phyloP scores from a whole-genome alignment of 2,329 filamentous ascomycete genomes.

The Penicillium sp. region DNA sequence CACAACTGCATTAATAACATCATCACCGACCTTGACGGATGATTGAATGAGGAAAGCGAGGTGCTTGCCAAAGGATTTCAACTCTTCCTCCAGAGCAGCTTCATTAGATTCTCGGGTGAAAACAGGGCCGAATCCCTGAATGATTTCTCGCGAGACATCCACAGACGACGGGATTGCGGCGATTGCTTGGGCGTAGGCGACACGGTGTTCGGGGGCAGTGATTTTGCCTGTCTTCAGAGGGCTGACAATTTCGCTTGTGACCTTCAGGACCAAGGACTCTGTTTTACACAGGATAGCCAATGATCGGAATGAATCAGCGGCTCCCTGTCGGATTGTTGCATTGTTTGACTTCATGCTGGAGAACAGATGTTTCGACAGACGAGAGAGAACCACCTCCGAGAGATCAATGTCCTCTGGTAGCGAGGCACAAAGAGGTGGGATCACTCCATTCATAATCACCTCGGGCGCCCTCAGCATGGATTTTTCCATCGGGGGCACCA shows the following conservation, averaged over 20 bases:
- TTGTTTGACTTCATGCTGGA: slow-evolving; percentile 92
- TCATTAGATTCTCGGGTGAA: slow-evolving; percentile 89
- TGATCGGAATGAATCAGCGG: slow-evolving; percentile 72
- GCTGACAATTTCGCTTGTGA: slow-evolving; percentile 74
- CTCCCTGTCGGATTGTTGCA: slow-evolving; percentile 72
- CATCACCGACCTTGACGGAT: slow-evolving; percentile 64
- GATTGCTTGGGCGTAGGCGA: slow-evolving; percentile 81
- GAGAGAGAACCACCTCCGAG: slow-evolving; percentile 70
- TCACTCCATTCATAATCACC: slow-evolving; percentile 77
- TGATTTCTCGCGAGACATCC: slow-evolving; percentile 67
- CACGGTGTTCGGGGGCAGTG: slow-evolving; percentile 79
- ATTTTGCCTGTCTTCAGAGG: slow-evolving; percentile 85
- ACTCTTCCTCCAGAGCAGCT: slow-evolving; percentile 74
- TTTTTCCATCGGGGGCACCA: slow-evolving; percentile 85
- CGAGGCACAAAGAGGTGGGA: slow-evolving; percentile 72
- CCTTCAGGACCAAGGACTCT: slow-evolving; percentile 62
- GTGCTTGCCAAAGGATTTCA: slow-evolving; percentile 70
- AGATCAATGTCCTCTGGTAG: slow-evolving; percentile 75
- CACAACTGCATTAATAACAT: slow-evolving; percentile 69
- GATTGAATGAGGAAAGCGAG: slow-evolving; percentile 65
- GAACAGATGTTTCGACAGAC: slow-evolving; percentile 83
- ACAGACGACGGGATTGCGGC: slow-evolving; percentile 63
- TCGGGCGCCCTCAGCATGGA: slow-evolving; percentile 86
- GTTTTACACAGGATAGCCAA: slow-evolving; percentile 68
- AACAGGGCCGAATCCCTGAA: slow-evolving; percentile 67